Evolutionary conservation across 1,284 basidiomycete species (phyloP), one percentile per base, ranked within the genome.

Genomic region (Naganishia liquefaciens): DNA sequence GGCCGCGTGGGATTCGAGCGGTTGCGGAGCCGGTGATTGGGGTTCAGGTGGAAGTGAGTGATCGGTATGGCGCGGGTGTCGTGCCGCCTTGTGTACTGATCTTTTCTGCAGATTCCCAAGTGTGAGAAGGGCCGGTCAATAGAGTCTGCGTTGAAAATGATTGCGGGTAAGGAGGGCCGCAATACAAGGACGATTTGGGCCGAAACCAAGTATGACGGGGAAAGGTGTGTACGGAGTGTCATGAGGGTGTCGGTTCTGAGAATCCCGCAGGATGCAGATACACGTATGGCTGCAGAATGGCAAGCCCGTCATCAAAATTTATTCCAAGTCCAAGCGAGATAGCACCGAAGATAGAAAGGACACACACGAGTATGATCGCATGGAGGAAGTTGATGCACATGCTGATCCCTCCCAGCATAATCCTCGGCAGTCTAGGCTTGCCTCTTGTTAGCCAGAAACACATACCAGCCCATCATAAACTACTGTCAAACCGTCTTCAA

Each of bases 201-300:
- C 0, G 92, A 95, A 78, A 90, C 86, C 1, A 94, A 95, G 76
- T 92, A 93, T 74, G 92, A 94, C 68, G 92, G 92, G 6, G 91
- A 93, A 75, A 83, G 91, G 72, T 89, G 62, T 61, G 74, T 64
- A 11, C 3, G 27, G 30, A 54, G 25, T 23, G 6, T 1, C 7
- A 17, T 23, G 23, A 27, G 9, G 9, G 2, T 65, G 63, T n/a
- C 65, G 19, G 30, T 27, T n/a, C 49, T 55, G 21, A 42, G 23
- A 6, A 27, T 58, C 13, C 30, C 0, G 5, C 64, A 82, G 81
- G n/a, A 79, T 82, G 65, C 92, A 95, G 73, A 90, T 93, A 30
- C 92, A 95, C 72, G 83, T 92, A 27, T 80, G 87, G 68, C 72
- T 87, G 4, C 68, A 73, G 5, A 71, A 72, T 3, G 74, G 75